Conservation (phyloP, 768 basidiomycete genomes). For the Mycena alexandri region DNA sequence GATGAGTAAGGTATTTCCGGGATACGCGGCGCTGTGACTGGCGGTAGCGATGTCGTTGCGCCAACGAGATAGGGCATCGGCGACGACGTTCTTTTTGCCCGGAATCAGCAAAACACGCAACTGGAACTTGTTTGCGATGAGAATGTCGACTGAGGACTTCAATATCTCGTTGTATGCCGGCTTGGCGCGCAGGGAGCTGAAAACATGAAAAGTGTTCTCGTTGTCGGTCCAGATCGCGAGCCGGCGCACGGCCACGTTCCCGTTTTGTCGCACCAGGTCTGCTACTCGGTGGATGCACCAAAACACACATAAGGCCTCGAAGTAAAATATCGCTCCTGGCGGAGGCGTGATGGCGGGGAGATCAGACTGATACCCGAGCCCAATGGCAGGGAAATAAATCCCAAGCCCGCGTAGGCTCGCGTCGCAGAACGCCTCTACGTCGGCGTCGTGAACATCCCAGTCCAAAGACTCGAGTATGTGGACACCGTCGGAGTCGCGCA, state of each 20-base stretch:
- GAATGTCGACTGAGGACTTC: constrained; percentile 9
- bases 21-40: not conserved
- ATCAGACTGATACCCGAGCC: constrained; percentile 40
- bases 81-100: constrained; percentile 37
- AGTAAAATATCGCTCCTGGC: constrained; percentile 41
- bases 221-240: constrained; percentile 33
- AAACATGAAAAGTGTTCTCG: constrained; percentile 41
- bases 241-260: too few relatives aligned
- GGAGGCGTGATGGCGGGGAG: not conserved
- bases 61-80: constrained; percentile 41
- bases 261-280: not conserved
- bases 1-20: not conserved
- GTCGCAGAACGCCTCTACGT: constrained; percentile 42
- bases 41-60: constrained; percentile 7
- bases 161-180: constrained; percentile 37
- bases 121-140: constrained; percentile 23
- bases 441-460: constrained; percentile 31
- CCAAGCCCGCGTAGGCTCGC: constrained; percentile 45
- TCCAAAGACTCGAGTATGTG: constrained; percentile 34
- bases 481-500: constrained; percentile 41
- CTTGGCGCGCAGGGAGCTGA: constrained; percentile 37
- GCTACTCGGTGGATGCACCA: constrained; percentile 34
- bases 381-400: constrained; percentile 42
- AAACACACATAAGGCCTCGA: constrained; percentile 43
- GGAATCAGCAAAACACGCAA: constrained; percentile 36